A percentile compares a stretch with the other conserved stretches of the same genome.
Evolutionary conservation across 1,284 basidiomycete genomes (phyloP).

Genomic region (Albatrellus sp.): DNA sequence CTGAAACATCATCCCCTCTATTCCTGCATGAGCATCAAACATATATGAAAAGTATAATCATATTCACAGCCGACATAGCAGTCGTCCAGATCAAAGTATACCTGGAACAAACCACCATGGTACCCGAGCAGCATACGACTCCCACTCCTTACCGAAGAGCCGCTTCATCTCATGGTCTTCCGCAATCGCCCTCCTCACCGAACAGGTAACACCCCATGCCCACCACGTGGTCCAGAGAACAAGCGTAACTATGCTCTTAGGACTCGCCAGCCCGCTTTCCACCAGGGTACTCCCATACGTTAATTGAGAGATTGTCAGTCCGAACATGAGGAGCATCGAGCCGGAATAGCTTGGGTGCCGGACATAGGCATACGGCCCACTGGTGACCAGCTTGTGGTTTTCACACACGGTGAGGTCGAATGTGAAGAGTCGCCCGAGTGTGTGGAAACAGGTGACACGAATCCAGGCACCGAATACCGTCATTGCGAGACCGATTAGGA

Average conservation of each 20-base stretch:
- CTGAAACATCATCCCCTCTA: too few species aligned
- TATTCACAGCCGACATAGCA: neutral
- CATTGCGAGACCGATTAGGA: constrained; percentile 35
- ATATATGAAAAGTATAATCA: too few species aligned
- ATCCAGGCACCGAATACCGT: constrained; percentile 32
- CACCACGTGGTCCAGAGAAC: constrained; percentile 32
- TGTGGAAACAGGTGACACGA: constrained; percentile 25
- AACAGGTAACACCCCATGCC: constrained; percentile 38
- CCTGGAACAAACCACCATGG: constrained; percentile 46
- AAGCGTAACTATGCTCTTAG: constrained; percentile 20
- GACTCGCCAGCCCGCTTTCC: constrained; percentile 30
- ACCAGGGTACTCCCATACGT: constrained; percentile 41
- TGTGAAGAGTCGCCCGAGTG: constrained; percentile 43
- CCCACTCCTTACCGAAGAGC: constrained; percentile 38
- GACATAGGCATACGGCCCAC: constrained; percentile 39
- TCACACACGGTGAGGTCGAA: constrained; percentile 49
- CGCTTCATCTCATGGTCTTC: constrained; percentile 42
- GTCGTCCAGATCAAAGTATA: constrained; percentile 13
- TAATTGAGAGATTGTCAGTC: constrained; percentile 37
- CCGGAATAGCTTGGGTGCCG: constrained; percentile 22
- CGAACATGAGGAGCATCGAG: constrained; percentile 27
- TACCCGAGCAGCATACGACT: constrained; percentile 34
- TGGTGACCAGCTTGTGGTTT: constrained; percentile 41
- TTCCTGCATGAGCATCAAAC: too few species aligned
- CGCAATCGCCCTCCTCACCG: constrained; percentile 33